Base-by-base conservation (phyloP, 2,329 filamentous ascomycete species). In the Raffaelea arxii region DNA sequence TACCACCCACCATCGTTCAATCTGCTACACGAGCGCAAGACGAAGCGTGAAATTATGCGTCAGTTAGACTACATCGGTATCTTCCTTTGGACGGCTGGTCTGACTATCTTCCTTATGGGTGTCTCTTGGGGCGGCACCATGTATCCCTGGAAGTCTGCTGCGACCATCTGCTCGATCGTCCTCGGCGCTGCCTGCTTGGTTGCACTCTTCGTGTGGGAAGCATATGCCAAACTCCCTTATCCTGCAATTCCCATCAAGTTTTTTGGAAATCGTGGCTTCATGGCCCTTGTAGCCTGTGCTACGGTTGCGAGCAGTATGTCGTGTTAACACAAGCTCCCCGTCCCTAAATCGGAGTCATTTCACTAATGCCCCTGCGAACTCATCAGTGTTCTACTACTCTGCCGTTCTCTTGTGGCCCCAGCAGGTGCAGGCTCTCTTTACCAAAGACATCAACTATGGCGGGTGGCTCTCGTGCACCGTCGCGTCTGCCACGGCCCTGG, bases 61-160 rank as follows among this genome's bases (percentile, higher is more conserved):
- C 54, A 61, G n/a, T 57, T 65, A 16, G 64, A 72, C 53, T 51
- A 68, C 54, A 42, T 68, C 30, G 70, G 70, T 4, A 65, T 69
- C 32, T 62, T 69, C 52, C 59, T 73, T 35, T 72, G 65, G 59
- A 66, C 65, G 9, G 62, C 62, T 5, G 68, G 69, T 4, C 63
- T 70, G 2, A 65, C 65, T 5, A 57, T 72, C 1, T 64, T 72
- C 46, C 57, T 73, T 9, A 66, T 73, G 51, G 69, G 69, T 5
- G 59, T 73, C 46, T 68, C 66, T 22, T 71, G 66, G 57, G 68
- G 67, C 19, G 67, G 67, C 18, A 56, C 53, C 42, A 59, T 66
- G 37, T 68, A 68, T 51, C 60, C 66, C 3, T 70, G 67, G 67
- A 63, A 58, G n/a, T 65, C 64, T 1, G 61, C 62, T 2, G 59